Evolutionary conservation across 1,139 yeast species (phyloP), one percentile per base, ranked within the genome.

Genomic region (Fermentozyma sake): DNA sequence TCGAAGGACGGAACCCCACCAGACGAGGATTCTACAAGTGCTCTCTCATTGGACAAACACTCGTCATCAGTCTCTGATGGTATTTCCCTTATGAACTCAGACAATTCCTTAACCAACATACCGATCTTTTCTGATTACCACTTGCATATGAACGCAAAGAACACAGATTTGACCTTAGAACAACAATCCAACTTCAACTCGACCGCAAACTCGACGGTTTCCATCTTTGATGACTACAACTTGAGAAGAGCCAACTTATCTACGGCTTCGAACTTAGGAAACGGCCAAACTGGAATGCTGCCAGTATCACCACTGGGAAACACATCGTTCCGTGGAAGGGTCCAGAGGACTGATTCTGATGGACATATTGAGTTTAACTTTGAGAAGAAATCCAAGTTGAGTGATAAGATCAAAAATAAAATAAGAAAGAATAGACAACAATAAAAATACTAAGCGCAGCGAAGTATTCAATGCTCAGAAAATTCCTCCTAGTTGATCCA

Each of bases 111-210:
- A 35, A 71, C 79, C 5, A 68, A 74, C 40, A 69, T 75, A 27
- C 80, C 79, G 1, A 53, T 73, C 58, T 72, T 73, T 37, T 67
- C 73, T 10, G 73, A 67, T 37, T 67, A 65, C 34, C 53, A 48
- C 13, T 52, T 67, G 33, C 67, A 63, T 38, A 52, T 46, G 37
- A 62, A 62, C 39, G 58, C 52, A 8, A 50, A 41, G 29, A 53
- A 55, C 30, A 46, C 52, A 9, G 32, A 44, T 26, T 36, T 53
- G 29, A 40, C 43, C 14, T 31, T 54, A 17, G 56, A 52, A 13
- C 45, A 44, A 12, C 58, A 53, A 28, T 56, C 63, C 7, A 41
- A 46, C 8, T 37, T 42, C n/a, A 50, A 46, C 23, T 55, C 57
- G 16, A 42, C 54, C 5, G 42, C 41, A 2, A n/a, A n/a, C n/a